Percentiles rank a stretch among this genome's conserved stretches.
phyloP scores from a whole-genome alignment of 2,329 filamentous ascomycete species.

The Neofusicoccum sp. region DNA sequence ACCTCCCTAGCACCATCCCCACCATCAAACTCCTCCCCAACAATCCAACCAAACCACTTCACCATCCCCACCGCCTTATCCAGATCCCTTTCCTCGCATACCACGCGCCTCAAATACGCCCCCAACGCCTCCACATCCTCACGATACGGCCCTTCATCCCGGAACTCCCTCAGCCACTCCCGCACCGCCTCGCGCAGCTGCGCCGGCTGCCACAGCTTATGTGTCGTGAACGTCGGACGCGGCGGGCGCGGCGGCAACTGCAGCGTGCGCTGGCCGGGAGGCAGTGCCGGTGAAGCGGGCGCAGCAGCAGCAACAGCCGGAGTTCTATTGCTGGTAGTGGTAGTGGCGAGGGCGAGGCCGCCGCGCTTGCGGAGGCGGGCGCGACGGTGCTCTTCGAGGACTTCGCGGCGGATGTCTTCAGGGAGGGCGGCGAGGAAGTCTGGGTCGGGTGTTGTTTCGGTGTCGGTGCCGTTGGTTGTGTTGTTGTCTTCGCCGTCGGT shows the following conservation, averaged over 20 bases:
- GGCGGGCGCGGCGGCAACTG: slow-evolving; percentile 50
- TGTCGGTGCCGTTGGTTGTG: not conserved
- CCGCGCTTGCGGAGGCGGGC: slow-evolving; percentile 44
- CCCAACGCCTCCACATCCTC: slow-evolving; percentile 75
- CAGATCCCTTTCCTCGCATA: slow-evolving; percentile 74
- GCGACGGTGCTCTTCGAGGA: slow-evolving; percentile 71
- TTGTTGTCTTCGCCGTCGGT: slow-evolving; percentile 25
- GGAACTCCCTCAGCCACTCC: slow-evolving; percentile 74
- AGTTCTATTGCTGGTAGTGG: not conserved
- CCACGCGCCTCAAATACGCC: slow-evolving; percentile 69
- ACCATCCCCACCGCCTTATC: slow-evolving; percentile 69
- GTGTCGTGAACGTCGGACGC: slow-evolving; percentile 62
- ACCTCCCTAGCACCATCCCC: not conserved
- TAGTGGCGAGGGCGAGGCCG: not conserved
- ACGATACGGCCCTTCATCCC: slow-evolving; percentile 69
- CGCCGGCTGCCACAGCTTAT: slow-evolving; percentile 52
- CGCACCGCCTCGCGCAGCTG: slow-evolving; percentile 73
- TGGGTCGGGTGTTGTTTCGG: slow-evolving; percentile 35
- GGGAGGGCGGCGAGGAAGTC: slow-evolving; percentile 81
- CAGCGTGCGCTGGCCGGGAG: slow-evolving; percentile 39
- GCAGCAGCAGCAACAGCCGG: slow-evolving; percentile 1
- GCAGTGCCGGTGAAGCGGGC: slow-evolving; percentile 18
- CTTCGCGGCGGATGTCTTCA: slow-evolving; percentile 73
- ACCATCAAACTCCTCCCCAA: slow-evolving; percentile 28
- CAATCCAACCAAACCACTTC: slow-evolving; percentile 58